Percentiles rank a stretch among this genome's conserved stretches.
Evolutionary conservation across 2,329 filamentous ascomycete species (phyloP).

Genomic region (Hypoxylon rubiginosum): DNA sequence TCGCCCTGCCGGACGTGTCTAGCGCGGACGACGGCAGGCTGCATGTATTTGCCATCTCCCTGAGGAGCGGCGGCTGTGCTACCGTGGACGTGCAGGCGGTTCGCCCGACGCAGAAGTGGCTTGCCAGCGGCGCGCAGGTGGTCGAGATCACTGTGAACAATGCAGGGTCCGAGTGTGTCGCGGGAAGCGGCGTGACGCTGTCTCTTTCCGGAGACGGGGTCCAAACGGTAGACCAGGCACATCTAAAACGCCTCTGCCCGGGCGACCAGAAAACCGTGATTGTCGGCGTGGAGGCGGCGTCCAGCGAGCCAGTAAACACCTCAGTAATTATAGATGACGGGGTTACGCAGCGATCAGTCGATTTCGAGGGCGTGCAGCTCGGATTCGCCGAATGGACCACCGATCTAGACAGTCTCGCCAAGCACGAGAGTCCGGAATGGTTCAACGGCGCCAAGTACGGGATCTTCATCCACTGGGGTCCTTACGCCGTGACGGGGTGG

Average conservation of each 20-base stretch:
- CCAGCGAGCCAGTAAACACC: constrained; percentile 43
- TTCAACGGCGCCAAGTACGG: constrained; percentile 69
- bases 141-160: constrained; percentile 55
- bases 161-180: constrained; percentile 51
- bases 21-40: constrained; percentile 55
- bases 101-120: constrained; percentile 60
- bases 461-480: constrained; percentile 73
- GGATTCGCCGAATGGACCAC: constrained; percentile 55
- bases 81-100: constrained; percentile 55
- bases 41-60: constrained; percentile 59
- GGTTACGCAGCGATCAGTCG: constrained; percentile 21
- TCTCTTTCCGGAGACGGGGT: constrained; percentile 56
- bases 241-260: constrained; percentile 58
- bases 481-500: constrained; percentile 69
- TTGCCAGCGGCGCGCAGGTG: constrained; percentile 54
- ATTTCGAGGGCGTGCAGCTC: constrained; percentile 44
- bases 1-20: constrained; percentile 58
- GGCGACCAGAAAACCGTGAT: constrained; percentile 59
- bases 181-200: constrained; percentile 50
- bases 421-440: constrained; percentile 64
- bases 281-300: constrained; percentile 54
- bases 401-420: constrained; percentile 54
- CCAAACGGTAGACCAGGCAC: constrained; percentile 57
- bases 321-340: constrained; percentile 40
- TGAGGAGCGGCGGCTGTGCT: constrained; percentile 46